Evolutionary conservation across 2,329 filamentous ascomycete genomes (phyloP).

Genomic region (Fusarium sp.): DNA sequence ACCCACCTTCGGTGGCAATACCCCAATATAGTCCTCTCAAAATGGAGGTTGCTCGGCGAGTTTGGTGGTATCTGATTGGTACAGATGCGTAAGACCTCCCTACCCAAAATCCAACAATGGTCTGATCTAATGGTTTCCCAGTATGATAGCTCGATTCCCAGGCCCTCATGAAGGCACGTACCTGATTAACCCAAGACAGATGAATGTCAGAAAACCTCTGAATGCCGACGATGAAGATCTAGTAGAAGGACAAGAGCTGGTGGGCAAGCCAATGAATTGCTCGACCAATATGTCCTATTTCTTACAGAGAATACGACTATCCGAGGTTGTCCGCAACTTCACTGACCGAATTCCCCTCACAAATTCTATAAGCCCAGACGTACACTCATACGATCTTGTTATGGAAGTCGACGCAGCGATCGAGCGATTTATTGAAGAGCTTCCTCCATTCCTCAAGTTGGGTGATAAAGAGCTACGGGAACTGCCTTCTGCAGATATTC

Average conservation of each 20-base stretch:
- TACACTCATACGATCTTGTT: slow-evolving; percentile 50
- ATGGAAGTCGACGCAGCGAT: slow-evolving; percentile 51
- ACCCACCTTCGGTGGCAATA: slow-evolving; percentile 26
- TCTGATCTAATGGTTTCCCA: slow-evolving; percentile 31
- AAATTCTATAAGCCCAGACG: slow-evolving; percentile 46
- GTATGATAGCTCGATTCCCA: slow-evolving; percentile 54
- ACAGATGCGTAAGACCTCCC: slow-evolving; percentile 54
- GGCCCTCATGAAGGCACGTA: slow-evolving; percentile 54
- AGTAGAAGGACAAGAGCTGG: slow-evolving; percentile 44
- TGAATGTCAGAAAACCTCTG: slow-evolving; percentile 54
- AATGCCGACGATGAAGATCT: slow-evolving; percentile 56
- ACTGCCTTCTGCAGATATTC: slow-evolving; percentile 42
- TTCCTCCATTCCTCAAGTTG: slow-evolving; percentile 49
- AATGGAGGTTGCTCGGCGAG: slow-evolving; percentile 55
- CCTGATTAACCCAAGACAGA: slow-evolving; percentile 54
- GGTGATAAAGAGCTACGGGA: slow-evolving; percentile 29
- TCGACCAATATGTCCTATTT: slow-evolving; percentile 55
- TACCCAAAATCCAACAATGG: neutral
- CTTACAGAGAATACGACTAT: slow-evolving; percentile 54
- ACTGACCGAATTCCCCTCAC: slow-evolving; percentile 50
- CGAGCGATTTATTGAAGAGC: slow-evolving; percentile 45
- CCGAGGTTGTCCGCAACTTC: slow-evolving; percentile 53
- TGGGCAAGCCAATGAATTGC: slow-evolving; percentile 49
- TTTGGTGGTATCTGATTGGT: slow-evolving; percentile 60
- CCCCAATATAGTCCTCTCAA: slow-evolving; percentile 45